phyloP scores from a whole-genome alignment of 148 eudicot species.

The Rhododendron molle region DNA sequence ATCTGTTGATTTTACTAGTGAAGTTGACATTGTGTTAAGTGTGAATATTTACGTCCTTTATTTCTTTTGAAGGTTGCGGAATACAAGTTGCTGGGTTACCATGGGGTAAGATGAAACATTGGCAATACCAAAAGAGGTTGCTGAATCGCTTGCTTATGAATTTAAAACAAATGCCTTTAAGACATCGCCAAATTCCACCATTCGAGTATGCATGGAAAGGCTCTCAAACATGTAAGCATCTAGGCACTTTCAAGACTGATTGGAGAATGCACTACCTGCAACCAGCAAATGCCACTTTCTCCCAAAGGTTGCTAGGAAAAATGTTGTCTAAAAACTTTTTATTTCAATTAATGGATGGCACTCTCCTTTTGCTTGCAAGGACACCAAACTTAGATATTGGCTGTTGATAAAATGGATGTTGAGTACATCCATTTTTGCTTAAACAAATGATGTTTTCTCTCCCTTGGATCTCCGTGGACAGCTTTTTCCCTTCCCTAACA shows the following conservation, averaged over 20 bases:
- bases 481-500: too few relatives aligned
- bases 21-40: slow-evolving; percentile 1
- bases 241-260: neutral
- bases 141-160: slow-evolving; percentile 55
- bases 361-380: too few relatives aligned
- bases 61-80: slow-evolving; percentile 49
- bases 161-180: slow-evolving; percentile 71
- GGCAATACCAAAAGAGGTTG: slow-evolving; percentile 58
- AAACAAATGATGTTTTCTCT: too few relatives aligned
- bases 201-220: slow-evolving; percentile 77
- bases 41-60: neutral
- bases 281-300: too few relatives aligned
- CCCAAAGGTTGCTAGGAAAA: too few relatives aligned
- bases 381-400: too few relatives aligned
- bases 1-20: neutral
- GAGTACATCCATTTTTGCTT: too few relatives aligned
- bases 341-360: too few relatives aligned
- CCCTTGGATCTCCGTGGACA: too few relatives aligned
- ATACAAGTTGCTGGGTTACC: slow-evolving; percentile 64
- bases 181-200: slow-evolving; percentile 52
- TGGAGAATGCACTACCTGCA: neutral
- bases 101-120: slow-evolving; percentile 70
- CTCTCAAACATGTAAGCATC: slow-evolving; percentile 72
- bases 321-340: too few relatives aligned
- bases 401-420: too few relatives aligned